Conservation (phyloP, 2,329 filamentous ascomycete species). For the Harringtonia lauricola region DNA sequence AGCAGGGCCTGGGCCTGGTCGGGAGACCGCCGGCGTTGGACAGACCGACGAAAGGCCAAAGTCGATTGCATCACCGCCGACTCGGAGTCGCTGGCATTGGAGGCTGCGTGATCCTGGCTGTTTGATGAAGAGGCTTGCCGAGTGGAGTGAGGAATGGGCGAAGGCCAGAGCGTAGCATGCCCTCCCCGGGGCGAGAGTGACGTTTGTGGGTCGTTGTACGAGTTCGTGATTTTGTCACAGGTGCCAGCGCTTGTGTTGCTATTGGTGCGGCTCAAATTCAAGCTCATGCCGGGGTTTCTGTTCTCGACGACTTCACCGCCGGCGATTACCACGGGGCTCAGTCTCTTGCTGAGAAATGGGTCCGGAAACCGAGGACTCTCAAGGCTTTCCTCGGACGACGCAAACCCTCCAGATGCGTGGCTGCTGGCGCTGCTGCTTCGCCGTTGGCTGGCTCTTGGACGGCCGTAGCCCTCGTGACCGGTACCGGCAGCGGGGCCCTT, state of each 20-base stretch:
- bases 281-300: slow-evolving; percentile 38
- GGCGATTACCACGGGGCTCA: slow-evolving; percentile 56
- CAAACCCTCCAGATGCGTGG: slow-evolving; percentile 32
- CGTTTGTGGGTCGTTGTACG: slow-evolving; percentile 28
- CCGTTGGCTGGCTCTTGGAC: slow-evolving; percentile 48
- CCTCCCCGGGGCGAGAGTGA: slow-evolving; percentile 29
- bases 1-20: slow-evolving; percentile 32
- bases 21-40: slow-evolving; percentile 37
- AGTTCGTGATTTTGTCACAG: slow-evolving; percentile 29
- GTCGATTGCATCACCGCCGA: slow-evolving; percentile 34
- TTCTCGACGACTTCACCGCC: slow-evolving; percentile 53
- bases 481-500: slow-evolving; percentile 88
- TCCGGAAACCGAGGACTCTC: slow-evolving; percentile 33
- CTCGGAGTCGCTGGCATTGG: slow-evolving; percentile 47
- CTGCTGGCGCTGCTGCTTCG: slow-evolving; percentile 50
- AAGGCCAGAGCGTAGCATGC: slow-evolving; percentile 41
- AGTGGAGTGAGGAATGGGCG: slow-evolving; percentile 33
- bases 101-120: slow-evolving; percentile 30
- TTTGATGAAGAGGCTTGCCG: slow-evolving; percentile 14
- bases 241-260: slow-evolving; percentile 35
- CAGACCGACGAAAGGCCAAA: slow-evolving; percentile 42
- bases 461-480: slow-evolving; percentile 78
- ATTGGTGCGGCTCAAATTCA: slow-evolving; percentile 35
- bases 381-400: slow-evolving; percentile 41
- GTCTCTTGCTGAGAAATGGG: slow-evolving; percentile 47